Percentiles rank a stretch among this genome's conserved stretches.
Evolutionary conservation across 768 basidiomycete genomes (phyloP).

Genomic region (Mycena polygramma): DNA sequence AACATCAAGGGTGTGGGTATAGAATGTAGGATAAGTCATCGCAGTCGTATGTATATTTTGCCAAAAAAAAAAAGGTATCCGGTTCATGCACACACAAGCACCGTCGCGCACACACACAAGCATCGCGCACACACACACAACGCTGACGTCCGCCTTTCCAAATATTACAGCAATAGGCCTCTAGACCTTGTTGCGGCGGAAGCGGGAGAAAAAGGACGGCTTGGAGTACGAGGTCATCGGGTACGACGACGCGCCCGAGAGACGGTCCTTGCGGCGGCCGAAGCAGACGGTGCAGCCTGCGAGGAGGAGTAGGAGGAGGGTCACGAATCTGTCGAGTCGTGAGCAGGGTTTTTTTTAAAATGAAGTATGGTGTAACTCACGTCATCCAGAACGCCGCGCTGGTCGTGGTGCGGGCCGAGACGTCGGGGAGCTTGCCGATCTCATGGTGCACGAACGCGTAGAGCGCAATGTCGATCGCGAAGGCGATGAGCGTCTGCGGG

Average conservation of each 20-base stretch:
- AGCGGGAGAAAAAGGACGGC: constrained; percentile 50
- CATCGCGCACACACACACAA: no score
- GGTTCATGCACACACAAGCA: not conserved
- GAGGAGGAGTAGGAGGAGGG: constrained; percentile 72
- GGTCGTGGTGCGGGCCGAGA: constrained; percentile 63
- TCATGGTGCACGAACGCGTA: constrained; percentile 72
- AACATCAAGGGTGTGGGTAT: constrained; percentile 8
- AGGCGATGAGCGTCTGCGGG: constrained; percentile 70
- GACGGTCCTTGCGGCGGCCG: constrained; percentile 70
- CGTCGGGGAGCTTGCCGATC: constrained; percentile 62
- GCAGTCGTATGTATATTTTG: not conserved
- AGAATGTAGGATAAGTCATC: constrained; percentile 5
- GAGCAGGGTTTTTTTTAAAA: no score
- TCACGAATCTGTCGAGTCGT: constrained; percentile 52
- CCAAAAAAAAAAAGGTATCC: constrained; percentile 1
- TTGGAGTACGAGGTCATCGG: constrained; percentile 47
- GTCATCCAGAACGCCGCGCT: constrained; percentile 87
- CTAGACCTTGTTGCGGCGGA: constrained; percentile 51
- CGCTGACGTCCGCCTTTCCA: no score
- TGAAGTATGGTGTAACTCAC: no score
- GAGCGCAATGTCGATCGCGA: constrained; percentile 83
- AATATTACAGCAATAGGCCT: no score
- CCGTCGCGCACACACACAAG: not conserved
- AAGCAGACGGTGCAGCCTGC: constrained; percentile 80
- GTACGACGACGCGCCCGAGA: constrained; percentile 56